Percentiles rank a stretch among this genome's conserved stretches.
Evolutionary conservation across 768 basidiomycete species (phyloP).

Genomic region (Antrodiella citrinella): DNA sequence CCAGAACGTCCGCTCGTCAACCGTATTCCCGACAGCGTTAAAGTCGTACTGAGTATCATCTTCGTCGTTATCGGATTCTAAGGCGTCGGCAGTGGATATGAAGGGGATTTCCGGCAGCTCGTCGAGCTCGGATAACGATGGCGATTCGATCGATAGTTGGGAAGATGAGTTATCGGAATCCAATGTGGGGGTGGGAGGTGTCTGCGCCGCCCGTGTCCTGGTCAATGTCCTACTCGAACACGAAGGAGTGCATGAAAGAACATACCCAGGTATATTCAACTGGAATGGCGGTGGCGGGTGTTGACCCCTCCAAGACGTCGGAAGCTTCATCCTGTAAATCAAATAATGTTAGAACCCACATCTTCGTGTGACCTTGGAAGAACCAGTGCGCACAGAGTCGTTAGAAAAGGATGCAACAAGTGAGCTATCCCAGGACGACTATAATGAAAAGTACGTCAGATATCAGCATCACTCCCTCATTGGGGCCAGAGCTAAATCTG

Average conservation of each 20-base stretch:
- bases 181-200: constrained; percentile 2
- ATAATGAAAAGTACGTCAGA: too few relatives aligned
- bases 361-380: background rate
- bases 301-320: background rate
- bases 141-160: constrained; percentile 12
- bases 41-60: constrained; percentile 4
- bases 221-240: background rate
- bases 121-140: constrained; percentile 13
- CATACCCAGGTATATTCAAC: background rate
- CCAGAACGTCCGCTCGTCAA: constrained; percentile 27
- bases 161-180: constrained; percentile 14
- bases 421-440: constrained; percentile 16
- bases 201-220: background rate
- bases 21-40: background rate
- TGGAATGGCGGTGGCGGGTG: background rate
- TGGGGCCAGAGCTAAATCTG: too few relatives aligned
- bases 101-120: constrained; percentile 23
- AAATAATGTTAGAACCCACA: constrained; percentile 1
- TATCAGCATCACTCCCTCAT: too few relatives aligned
- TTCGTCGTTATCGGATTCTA: constrained; percentile 9
- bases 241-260: background rate
- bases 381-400: constrained; percentile 11
- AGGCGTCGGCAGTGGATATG: constrained; percentile 11
- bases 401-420: constrained; percentile 8
- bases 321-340: background rate